A percentile compares a stretch with the other conserved stretches of the same genome.
Evolutionary conservation across 2,329 filamentous ascomycete species (phyloP).

Genomic region (Fusarium palustre): DNA sequence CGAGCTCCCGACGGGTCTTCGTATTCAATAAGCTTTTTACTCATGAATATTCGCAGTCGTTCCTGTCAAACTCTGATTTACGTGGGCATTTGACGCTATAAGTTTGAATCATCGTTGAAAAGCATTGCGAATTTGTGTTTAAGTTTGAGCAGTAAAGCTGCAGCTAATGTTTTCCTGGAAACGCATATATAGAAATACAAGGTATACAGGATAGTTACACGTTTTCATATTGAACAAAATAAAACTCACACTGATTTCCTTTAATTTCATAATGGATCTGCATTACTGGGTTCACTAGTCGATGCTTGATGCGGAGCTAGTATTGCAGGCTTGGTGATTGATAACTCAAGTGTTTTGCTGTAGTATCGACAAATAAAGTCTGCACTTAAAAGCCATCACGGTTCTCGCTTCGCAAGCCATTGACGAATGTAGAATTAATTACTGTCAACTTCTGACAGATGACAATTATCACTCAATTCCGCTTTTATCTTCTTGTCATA

Average conservation of each 20-base stretch:
- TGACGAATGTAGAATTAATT: slow-evolving; percentile 2
- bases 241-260: background rate
- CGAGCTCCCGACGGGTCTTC: background rate
- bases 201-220: background rate
- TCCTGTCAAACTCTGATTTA: background rate
- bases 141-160: background rate
- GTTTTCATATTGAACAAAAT: background rate
- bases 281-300: background rate
- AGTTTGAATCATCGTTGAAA: background rate
- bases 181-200: background rate
- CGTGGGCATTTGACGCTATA: background rate
- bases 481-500: background rate
- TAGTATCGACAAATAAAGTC: slow-evolving; percentile 33
- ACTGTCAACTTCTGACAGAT: background rate
- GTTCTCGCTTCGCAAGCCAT: slow-evolving; percentile 16
- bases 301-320: slow-evolving; percentile 28
- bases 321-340: background rate
- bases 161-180: background rate
- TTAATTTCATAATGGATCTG: background rate
- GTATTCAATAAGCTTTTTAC: background rate
- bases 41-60: background rate
- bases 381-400: slow-evolving; percentile 22
- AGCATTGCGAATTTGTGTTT: background rate
- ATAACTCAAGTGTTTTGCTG: slow-evolving; percentile 6
- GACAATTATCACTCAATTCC: slow-evolving; percentile 11